Base-by-base conservation (phyloP, 768 basidiomycete species). In the Podaxis carcinomalis region DNA sequence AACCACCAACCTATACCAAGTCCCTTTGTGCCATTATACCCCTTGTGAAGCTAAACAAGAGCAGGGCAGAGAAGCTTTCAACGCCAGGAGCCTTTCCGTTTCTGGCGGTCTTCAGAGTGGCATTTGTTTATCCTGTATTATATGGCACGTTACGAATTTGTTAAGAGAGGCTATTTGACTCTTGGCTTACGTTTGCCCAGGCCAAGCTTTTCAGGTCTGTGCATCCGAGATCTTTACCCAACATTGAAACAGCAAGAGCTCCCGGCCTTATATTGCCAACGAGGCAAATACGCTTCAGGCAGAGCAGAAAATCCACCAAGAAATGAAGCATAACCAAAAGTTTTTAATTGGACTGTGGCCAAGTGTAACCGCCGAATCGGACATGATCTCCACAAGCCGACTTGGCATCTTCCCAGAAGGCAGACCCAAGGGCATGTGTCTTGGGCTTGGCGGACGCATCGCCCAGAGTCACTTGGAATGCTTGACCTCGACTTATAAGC, bases 361-460 rank as follows among this genome's bases (percentile, higher is more conserved):
- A 36, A 39, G 36, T 37, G 19, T 27, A 19, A 51, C 3, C 7
- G 35, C 52, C 52, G 52, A 54, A 23, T 39, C 32, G 36, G 52
- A 28, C 9, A 23, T 21, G 11, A n/a, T 11, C 57, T 59, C 53
- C 52, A 54, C 44, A 49, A 28, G 42, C 59, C 52, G 42, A 10
- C 59, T 61, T 61, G 59, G 59, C 59, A 61, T 55, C 52, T 61
- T 55, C 59, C 59, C 59, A 61, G 59, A 54, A 54, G 51, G 16
- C 46, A 54, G 59, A 53, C 59, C 51, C 57, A 37, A 50, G 59
- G 59, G 55, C 59, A 61, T 61, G 59, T 55, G 59, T 54, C 32
- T 50, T 40, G 28, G 59, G 59, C 59, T 61, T 61, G 59, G 59
- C 59, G 44, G 35, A 39, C 44, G 47, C 51, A 47, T 50, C 53